phyloP scores from a whole-genome alignment of 78 protist species.

The Dictyostelium firmibasis region DNA sequence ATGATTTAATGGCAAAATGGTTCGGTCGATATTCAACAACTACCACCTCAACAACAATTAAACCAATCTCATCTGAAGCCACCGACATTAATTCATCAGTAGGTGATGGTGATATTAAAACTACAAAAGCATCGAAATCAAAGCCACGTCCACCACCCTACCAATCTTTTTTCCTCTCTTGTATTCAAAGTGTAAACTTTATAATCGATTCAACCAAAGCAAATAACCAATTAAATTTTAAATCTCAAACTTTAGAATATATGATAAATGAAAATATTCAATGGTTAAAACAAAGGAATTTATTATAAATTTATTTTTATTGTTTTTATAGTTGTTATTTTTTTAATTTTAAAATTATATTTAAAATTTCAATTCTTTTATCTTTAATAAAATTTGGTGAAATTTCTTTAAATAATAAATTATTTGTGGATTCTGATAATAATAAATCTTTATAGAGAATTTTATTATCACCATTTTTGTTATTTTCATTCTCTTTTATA shows the following conservation, averaged over 20 bases:
- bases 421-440: neutral
- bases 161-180: neutral
- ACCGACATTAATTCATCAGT: neutral
- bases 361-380: slow-evolving; percentile 22
- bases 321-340: neutral
- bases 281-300: slow-evolving; percentile 5
- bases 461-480: neutral
- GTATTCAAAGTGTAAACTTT: neutral
- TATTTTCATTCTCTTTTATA: neutral
- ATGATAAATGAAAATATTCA: slow-evolving; percentile 6
- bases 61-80: neutral
- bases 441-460: neutral
- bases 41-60: neutral
- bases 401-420: neutral
- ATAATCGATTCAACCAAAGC: neutral
- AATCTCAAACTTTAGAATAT: neutral
- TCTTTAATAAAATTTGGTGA: slow-evolving; percentile 7
- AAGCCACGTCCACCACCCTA: neutral
- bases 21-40: neutral
- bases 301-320: neutral
- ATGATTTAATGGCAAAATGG: neutral
- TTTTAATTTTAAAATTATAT: neutral
- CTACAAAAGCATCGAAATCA: neutral
- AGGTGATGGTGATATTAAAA: neutral
- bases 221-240: neutral